Base-by-base conservation (phyloP, 352 stramenopile species). In the Blastocystis sp. region DNA sequence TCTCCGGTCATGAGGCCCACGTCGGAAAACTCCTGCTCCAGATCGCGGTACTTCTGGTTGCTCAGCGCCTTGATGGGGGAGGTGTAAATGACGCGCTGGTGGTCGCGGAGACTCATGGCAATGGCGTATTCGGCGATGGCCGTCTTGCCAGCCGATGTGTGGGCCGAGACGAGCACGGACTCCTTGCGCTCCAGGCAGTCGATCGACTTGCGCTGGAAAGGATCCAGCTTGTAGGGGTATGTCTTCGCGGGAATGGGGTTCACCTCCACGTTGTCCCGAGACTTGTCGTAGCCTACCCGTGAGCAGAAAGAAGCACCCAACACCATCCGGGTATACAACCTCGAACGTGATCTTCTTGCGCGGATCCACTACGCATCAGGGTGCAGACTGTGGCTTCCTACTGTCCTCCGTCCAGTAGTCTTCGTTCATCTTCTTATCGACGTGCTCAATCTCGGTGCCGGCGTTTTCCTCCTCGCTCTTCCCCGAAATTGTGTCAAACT, bases 1-100 rank as follows among this genome's bases (percentile, higher is more conserved):
- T 99, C 97, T 60, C 97, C 97, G 4, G 97, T 99, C 95, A 99
- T 99, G 4, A 99, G 91, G 17, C 97, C 97, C 54, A 99, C 96
- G 92, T 99, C 94, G 42, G 84, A 80, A 89, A 97, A 97, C 90
- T 95, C 91, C 71, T 94, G 93, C 89, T 97, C 92, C 54, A 99
- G 92, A 90, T 99, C 97, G 38, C 97, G 92, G 92, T 98, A 89
- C 24, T 99, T 99, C 91, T 99, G 97, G 92, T 99, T 99, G 90
- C 91, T 96, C 71, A 99, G 91, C 54, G 96, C 97, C 89, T 99
- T 99, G 92, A 99, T 99, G 7, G 97, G 97, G 69, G 95, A 98
- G 28, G 97, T 99, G 92, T 99, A 99, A 59, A 99, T 97, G 9
- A 98, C 96, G 54, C 97, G 94, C 89, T 98, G 93, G 63, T 93